Base-by-base conservation (phyloP, 2,329 filamentous ascomycete species). In the Ceratocystis variospora region DNA sequence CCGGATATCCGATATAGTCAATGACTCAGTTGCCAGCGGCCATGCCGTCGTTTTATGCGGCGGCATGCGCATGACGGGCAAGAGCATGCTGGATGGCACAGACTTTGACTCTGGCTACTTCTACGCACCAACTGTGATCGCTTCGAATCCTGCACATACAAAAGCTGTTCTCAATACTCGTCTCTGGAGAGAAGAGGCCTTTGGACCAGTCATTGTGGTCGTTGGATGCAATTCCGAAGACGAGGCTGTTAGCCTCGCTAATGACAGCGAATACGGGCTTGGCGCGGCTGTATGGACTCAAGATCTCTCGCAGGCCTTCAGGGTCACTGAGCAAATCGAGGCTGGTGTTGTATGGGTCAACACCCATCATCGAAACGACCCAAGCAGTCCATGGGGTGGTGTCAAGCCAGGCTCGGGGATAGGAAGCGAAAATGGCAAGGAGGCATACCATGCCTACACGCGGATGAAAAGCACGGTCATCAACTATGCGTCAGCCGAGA, bases 351-450 rank as follows among this genome's bases (percentile, higher is more conserved):
- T 86, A 0, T 83, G 81, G 70, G 80, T 87, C 66, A 87, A 72
- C 76, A 81, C 67, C 73, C 86, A 89, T 73, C 86, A 89, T 72
- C 79, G 86, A 44, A 89, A 89, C 70, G 87, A 89, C 70, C 86
- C 87, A 0, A 85, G 85, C 70, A 86, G 85, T 67, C 84, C 87
- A 0, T 87, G 87, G 86, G 87, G 87, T 31, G 84, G 86, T 1
- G 77, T 82, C 37, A 84, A 84, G 70, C 77, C 77, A 45, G 79
- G 81, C 1, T 86, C 83, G 69, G 87, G 87, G 0, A 80, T 89
- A 0, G 87, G 87, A 1, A 89, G 86, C 68, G 87, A 90, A 76
- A 89, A 90, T 71, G 87, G 87, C 0, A 70, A 85, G 0, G 87
- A 87, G 71, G 83, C 84, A 0, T 86, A 82, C 70, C 76, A 81